phyloP scores from a whole-genome alignment of 2,329 filamentous ascomycete genomes.

The Penicillium sp. region DNA sequence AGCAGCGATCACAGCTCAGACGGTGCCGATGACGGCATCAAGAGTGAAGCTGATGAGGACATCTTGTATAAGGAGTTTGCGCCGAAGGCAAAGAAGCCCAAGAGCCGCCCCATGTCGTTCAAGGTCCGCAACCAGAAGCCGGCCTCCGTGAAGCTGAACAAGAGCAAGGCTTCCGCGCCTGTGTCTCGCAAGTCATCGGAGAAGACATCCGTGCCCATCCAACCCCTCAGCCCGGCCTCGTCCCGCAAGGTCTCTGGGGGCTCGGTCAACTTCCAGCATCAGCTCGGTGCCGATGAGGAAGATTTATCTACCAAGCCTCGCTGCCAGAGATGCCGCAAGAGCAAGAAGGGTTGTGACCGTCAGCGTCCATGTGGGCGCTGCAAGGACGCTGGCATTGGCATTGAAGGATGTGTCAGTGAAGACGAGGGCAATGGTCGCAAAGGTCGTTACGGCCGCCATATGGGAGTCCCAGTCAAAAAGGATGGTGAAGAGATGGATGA shows the following conservation, averaged over 20 bases:
- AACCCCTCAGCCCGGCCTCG: slow-evolving; percentile 45
- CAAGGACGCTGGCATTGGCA: slow-evolving; percentile 90
- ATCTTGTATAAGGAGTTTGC: slow-evolving; percentile 38
- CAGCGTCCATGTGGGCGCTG: slow-evolving; percentile 94
- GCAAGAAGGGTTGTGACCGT: slow-evolving; percentile 98
- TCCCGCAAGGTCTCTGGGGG: slow-evolving; percentile 59
- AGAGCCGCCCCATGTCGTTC: slow-evolving; percentile 45
- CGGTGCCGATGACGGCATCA: slow-evolving; percentile 58
- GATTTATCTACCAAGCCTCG: slow-evolving; percentile 93
- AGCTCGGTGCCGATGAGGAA: slow-evolving; percentile 71
- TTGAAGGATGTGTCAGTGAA: slow-evolving; percentile 94
- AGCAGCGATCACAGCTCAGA: slow-evolving; percentile 64
- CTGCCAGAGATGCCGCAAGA: slow-evolving; percentile 97
- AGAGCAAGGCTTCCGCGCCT: slow-evolving; percentile 38
- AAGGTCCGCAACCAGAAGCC: slow-evolving; percentile 34
- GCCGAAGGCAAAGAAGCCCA: slow-evolving; percentile 55
- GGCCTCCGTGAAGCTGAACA: slow-evolving; percentile 28
- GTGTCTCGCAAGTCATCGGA: slow-evolving; percentile 40
- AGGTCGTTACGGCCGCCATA: slow-evolving; percentile 77
- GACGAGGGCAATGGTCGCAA: slow-evolving; percentile 97
- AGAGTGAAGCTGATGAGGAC: slow-evolving; percentile 54
- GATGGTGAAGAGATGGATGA: slow-evolving; percentile 43
- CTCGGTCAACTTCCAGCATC: slow-evolving; percentile 62
- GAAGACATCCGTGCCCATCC: slow-evolving; percentile 31
- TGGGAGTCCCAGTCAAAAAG: slow-evolving; percentile 69